Percentiles rank a stretch among this genome's conserved stretches.
Evolutionary conservation across 2,329 filamentous ascomycete genomes (phyloP).

Genomic region (Coccinonectria pachysandricola): DNA sequence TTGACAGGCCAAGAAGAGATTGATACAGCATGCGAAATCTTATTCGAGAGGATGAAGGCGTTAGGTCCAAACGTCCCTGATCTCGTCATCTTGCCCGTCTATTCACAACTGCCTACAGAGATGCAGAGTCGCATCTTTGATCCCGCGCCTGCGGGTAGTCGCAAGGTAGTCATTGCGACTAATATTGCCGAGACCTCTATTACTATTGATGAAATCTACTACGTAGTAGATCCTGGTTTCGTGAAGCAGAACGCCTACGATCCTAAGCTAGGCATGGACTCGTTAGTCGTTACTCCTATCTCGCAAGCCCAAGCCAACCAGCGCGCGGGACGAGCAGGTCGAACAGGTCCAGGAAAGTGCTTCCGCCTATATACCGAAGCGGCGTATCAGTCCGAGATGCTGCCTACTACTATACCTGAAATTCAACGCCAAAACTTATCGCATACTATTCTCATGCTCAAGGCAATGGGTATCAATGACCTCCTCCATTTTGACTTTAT

Average conservation of each 20-base stretch:
- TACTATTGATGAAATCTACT: conserved; percentile 96
- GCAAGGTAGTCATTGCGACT: conserved; percentile 95
- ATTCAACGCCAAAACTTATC: conserved; percentile 93
- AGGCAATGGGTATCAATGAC: conserved; percentile 99
- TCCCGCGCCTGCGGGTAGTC: conserved; percentile 70
- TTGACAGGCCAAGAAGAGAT: conserved; percentile 97
- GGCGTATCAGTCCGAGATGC: conserved; percentile 92
- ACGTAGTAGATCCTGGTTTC: conserved; percentile 93
- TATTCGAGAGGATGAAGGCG: conserved; percentile 94
- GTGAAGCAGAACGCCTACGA: conserved; percentile 98
- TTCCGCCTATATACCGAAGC: conserved; percentile 93
- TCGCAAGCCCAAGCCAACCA: conserved; percentile 96
- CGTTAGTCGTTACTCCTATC: conserved; percentile 88
- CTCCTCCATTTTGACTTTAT: conserved; percentile 97
- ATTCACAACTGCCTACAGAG: conserved; percentile 84
- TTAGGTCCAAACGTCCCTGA: conserved; percentile 85
- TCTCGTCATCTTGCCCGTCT: conserved; percentile 88
- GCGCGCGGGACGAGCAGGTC: conserved; percentile 79
- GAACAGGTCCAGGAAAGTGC: conserved; percentile 92
- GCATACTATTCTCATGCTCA: conserved; percentile 91
- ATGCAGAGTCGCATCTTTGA: conserved; percentile 94
- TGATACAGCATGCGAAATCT: conserved; percentile 83
- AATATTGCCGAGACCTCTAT: conserved; percentile 98
- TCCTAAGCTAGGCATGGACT: conserved; percentile 95
- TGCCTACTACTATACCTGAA: conserved; percentile 90